These are phyloP conservation scores for Trichoderma koningii DNA, from an alignment of 2,329 filamentous ascomycete genomes.

Conservation along the genomic window DNA sequence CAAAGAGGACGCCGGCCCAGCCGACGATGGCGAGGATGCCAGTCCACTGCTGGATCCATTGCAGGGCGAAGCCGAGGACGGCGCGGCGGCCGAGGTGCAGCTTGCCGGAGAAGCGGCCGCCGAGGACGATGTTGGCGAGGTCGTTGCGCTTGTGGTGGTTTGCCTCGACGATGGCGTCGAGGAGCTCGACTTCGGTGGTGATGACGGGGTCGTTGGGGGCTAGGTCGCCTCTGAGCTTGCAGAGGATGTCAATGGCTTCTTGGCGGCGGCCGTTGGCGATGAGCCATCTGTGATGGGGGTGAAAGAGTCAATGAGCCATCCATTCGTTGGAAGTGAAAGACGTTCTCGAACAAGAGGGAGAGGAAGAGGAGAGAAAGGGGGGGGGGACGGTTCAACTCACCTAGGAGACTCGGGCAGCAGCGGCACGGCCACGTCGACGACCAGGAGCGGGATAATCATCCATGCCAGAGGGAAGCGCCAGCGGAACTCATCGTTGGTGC, in stretches of 20 bases:
- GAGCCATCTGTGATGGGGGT: conserved; percentile 38
- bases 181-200: conserved; percentile 42
- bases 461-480: conserved; percentile 45
- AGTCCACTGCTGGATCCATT: conserved; percentile 49
- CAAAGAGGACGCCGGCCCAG: conserved; percentile 36
- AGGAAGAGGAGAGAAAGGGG: neutral
- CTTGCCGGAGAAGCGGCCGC: conserved; percentile 41
- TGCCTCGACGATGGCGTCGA: conserved; percentile 45
- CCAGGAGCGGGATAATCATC: conserved; percentile 46
- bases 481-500: conserved; percentile 38
- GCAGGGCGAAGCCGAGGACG: conserved; percentile 44
- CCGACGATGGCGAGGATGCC: conserved; percentile 47
- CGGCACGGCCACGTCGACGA: conserved; percentile 43
- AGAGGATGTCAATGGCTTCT: conserved; percentile 42
- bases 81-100: conserved; percentile 45
- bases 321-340: no score
- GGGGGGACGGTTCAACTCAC: conserved; percentile 28
- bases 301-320: no score
- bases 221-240: conserved; percentile 38
- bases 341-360: no score
- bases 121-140: conserved; percentile 45
- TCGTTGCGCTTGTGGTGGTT: conserved; percentile 44
- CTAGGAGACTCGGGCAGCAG: conserved; percentile 51
- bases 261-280: conserved; percentile 40
- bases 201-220: conserved; percentile 39